Conservation (phyloP, 2,329 filamentous ascomycete genomes). For the Fonsecaea multimorphosa region DNA sequence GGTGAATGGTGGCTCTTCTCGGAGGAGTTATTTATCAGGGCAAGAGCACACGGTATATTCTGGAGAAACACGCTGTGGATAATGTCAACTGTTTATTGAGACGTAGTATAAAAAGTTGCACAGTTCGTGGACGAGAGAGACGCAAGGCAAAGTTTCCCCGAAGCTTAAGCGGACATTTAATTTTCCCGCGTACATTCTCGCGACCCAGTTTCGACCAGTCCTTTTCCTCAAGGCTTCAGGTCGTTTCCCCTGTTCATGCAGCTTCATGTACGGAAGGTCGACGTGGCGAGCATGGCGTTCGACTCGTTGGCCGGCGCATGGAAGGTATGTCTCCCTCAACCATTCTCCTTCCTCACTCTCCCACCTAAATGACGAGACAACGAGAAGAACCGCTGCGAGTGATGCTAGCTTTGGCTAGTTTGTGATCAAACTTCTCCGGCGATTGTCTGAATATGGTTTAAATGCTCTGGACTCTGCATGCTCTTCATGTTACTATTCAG, state of each 20-base stretch:
- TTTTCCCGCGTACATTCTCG: slow-evolving; percentile 3
- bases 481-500: neutral
- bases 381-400: slow-evolving; percentile 72
- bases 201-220: neutral
- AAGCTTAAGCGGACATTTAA: slow-evolving; percentile 42
- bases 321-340: slow-evolving; percentile 45
- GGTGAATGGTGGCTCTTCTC: slow-evolving; percentile 19
- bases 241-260: slow-evolving; percentile 28
- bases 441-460: slow-evolving; percentile 21
- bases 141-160: slow-evolving; percentile 23
- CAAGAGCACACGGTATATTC: neutral
- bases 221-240: neutral
- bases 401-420: slow-evolving; percentile 57
- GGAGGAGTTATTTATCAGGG: neutral
- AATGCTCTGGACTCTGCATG: neutral
- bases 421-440: slow-evolving; percentile 51
- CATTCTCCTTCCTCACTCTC: slow-evolving; percentile 14
- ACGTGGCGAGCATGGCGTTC: slow-evolving; percentile 46
- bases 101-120: slow-evolving; percentile 12
- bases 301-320: slow-evolving; percentile 21
- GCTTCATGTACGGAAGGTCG: slow-evolving; percentile 50
- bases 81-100: neutral
- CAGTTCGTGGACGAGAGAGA: slow-evolving; percentile 1
- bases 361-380: slow-evolving; percentile 52
- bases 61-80: neutral